Evolutionary conservation across 2,329 filamentous ascomycete genomes (phyloP).

Genomic region (Penicillium sp.): DNA sequence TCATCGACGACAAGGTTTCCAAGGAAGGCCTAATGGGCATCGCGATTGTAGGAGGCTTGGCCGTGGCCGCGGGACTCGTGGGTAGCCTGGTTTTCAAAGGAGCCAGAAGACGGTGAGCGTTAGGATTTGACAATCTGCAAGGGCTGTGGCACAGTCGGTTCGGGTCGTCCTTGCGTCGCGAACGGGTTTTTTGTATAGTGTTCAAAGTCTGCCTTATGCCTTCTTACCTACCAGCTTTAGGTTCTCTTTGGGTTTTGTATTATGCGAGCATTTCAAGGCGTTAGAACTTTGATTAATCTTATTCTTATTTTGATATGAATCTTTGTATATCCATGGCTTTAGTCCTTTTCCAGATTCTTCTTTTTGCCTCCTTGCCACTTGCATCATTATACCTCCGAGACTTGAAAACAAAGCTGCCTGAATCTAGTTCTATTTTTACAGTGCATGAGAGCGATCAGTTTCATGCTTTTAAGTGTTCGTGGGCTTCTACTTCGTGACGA

Average conservation of each 20-base stretch:
- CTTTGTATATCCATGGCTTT: background rate
- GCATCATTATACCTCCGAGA: slow-evolving; percentile 18
- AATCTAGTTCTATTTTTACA: slow-evolving; percentile 16
- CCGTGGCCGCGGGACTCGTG: slow-evolving; percentile 88
- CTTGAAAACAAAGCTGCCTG: slow-evolving; percentile 16
- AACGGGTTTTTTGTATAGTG: slow-evolving; percentile 7
- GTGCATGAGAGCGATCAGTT: slow-evolving; percentile 9
- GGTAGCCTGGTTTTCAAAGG: slow-evolving; percentile 84
- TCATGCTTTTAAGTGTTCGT: background rate
- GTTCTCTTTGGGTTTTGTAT: background rate
- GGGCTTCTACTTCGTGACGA: slow-evolving; percentile 6
- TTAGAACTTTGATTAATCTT: background rate
- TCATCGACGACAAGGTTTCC: slow-evolving; percentile 95
- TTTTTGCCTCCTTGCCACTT: slow-evolving; percentile 18
- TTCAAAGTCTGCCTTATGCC: background rate
- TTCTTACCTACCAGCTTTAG: background rate
- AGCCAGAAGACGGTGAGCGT: slow-evolving; percentile 58
- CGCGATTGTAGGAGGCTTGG: slow-evolving; percentile 89
- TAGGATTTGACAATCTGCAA: slow-evolving; percentile 17
- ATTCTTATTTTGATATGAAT: background rate
- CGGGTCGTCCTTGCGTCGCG: slow-evolving; percentile 13
- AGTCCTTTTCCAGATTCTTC: slow-evolving; percentile 4
- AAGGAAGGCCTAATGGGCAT: slow-evolving; percentile 93
- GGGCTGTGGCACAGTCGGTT: slow-evolving; percentile 15
- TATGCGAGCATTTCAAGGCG: slow-evolving; percentile 5